Percentiles rank a stretch among this genome's conserved stretches.
These are phyloP conservation scores for Microstroma glucosiphilum DNA, from an alignment of 1,284 basidiomycete genomes.

Conservation along the genomic window DNA sequence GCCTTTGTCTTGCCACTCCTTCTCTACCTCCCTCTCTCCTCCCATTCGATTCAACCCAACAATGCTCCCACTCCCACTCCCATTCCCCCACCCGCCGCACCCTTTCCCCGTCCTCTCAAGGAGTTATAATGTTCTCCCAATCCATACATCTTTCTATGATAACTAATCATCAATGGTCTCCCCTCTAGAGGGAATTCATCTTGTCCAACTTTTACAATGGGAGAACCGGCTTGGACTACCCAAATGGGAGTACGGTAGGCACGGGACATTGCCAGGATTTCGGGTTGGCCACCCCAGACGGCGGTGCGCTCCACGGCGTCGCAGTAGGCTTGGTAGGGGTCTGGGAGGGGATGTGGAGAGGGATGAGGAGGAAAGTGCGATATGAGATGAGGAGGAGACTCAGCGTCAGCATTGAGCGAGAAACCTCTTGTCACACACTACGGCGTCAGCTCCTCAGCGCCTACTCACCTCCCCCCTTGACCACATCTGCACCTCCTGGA, in stretches of 20 bases:
- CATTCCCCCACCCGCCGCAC: no score
- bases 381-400: background rate
- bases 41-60: no score
- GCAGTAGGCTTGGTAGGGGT: constrained; percentile 73
- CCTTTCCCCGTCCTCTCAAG: background rate
- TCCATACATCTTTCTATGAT: constrained; percentile 47
- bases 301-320: constrained; percentile 71
- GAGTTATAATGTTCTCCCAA: constrained; percentile 31
- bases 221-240: constrained; percentile 77
- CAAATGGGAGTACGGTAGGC: constrained; percentile 83
- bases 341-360: constrained; percentile 15
- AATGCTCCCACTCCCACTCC: no score
- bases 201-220: constrained; percentile 66
- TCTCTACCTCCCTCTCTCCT: no score
- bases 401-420: no score
- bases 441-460: no score
- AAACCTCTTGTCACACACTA: no score
- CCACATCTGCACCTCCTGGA: constrained; percentile 59
- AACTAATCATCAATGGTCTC: constrained; percentile 29
- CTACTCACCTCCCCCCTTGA: background rate
- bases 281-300: constrained; percentile 94
- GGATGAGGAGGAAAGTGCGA: constrained; percentile 9
- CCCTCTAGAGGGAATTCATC: constrained; percentile 54
- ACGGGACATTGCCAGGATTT: constrained; percentile 80
- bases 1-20: no score